phyloP scores from a whole-genome alignment of 306 rosid species.

The Albizia julibrissin region DNA sequence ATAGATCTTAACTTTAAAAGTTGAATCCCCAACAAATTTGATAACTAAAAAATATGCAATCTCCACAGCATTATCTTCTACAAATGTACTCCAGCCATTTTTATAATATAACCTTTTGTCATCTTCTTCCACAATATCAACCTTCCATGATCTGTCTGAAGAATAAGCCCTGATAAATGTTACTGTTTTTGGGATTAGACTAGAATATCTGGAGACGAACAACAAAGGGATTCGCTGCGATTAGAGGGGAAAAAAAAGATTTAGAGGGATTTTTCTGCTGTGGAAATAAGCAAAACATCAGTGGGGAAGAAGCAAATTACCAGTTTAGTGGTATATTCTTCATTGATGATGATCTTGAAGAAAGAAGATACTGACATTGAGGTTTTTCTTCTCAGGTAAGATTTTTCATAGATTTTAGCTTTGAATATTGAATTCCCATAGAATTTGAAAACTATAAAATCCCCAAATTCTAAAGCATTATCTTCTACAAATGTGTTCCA shows the following conservation, averaged over 20 bases:
- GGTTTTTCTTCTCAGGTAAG: background rate
- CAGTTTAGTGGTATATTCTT: background rate
- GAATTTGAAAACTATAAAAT: constrained; percentile 1
- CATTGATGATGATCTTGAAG: background rate
- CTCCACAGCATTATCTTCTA: background rate
- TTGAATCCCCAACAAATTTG: constrained; percentile 12
- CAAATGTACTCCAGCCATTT: background rate
- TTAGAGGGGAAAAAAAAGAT: background rate
- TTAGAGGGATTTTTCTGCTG: background rate
- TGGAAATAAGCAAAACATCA: background rate
- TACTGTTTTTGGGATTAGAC: background rate
- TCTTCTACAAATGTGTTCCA: constrained; percentile 6
- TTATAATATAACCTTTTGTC: background rate
- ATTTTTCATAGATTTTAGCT: background rate
- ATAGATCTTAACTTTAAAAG: constrained; percentile 6
- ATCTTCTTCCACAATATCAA: constrained; percentile 7
- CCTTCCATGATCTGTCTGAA: background rate
- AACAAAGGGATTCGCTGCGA: background rate
- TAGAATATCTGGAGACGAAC: background rate
- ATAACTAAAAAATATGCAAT: background rate
- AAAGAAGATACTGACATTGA: background rate
- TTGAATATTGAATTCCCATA: constrained; percentile 6
- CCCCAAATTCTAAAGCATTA: background rate
- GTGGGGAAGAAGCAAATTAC: background rate
- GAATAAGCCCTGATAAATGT: background rate